These are phyloP conservation scores for Ilyonectria mors-panacis DNA, from an alignment of 2,329 filamentous ascomycete species.

Conservation along the genomic window DNA sequence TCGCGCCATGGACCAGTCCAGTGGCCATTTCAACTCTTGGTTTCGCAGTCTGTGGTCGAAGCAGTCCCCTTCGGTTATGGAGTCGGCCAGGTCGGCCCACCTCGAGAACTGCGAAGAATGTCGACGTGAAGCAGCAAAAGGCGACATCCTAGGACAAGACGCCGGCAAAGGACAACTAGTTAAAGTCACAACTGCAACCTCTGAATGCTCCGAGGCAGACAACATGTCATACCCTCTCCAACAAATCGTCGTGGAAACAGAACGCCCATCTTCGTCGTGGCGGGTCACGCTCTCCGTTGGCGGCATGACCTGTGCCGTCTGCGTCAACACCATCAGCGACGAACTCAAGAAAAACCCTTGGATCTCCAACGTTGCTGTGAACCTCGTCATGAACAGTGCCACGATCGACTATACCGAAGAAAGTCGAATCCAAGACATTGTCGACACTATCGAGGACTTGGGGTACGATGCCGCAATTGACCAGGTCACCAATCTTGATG, in stretches of 20 bases:
- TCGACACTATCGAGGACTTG: slow-evolving; percentile 70
- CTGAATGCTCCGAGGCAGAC: slow-evolving; percentile 18
- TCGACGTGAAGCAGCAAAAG: slow-evolving; percentile 33
- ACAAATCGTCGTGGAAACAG: slow-evolving; percentile 37
- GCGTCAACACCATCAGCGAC: slow-evolving; percentile 73
- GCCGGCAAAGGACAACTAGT: slow-evolving; percentile 31
- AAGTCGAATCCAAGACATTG: slow-evolving; percentile 52
- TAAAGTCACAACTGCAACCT: slow-evolving; percentile 27
- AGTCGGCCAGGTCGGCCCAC: slow-evolving; percentile 50
- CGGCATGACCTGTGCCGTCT: slow-evolving; percentile 83
- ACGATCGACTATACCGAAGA: slow-evolving; percentile 67
- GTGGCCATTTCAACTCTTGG: slow-evolving; percentile 49
- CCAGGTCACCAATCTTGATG: slow-evolving; percentile 60
- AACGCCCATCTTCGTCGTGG: slow-evolving; percentile 53
- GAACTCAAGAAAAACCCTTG: slow-evolving; percentile 70
- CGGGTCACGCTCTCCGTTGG: slow-evolving; percentile 71
- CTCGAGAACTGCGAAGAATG: slow-evolving; percentile 58
- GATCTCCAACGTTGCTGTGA: slow-evolving; percentile 72
- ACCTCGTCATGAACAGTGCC: slow-evolving; percentile 78
- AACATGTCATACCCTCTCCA: slow-evolving; percentile 39
- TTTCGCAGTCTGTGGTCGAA: slow-evolving; percentile 51
- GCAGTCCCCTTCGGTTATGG: slow-evolving; percentile 41
- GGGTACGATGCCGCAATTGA: slow-evolving; percentile 77
- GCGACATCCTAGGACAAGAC: neutral
- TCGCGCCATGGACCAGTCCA: slow-evolving; percentile 37